Conservation (phyloP, 2,329 filamentous ascomycete genomes). For the Sphaerostilbella broomeana region DNA sequence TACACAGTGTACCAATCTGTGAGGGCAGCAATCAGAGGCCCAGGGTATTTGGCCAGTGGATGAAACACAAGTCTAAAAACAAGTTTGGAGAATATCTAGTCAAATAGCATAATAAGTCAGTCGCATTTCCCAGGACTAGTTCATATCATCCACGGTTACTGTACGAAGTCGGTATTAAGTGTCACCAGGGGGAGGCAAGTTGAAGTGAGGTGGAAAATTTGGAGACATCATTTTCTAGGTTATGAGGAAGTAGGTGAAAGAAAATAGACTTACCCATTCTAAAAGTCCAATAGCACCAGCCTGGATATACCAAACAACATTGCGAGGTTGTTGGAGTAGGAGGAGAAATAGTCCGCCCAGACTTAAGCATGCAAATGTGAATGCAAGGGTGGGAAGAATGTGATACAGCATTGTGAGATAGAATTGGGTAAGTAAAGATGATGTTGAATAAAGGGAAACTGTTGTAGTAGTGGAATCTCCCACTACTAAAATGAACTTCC, state of each 20-base stretch:
- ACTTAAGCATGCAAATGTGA: not conserved
- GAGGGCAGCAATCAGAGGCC: slow-evolving; percentile 16
- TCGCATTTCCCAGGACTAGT: not conserved
- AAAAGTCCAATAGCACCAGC: not conserved
- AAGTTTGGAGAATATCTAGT: not conserved
- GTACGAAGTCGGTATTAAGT: too few relatives aligned
- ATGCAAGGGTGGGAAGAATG: slow-evolving; percentile 4
- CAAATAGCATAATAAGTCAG: not conserved
- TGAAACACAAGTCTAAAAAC: slow-evolving; percentile 14
- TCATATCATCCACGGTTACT: too few relatives aligned
- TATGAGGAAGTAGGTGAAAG: too few relatives aligned
- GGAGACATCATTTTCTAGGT: too few relatives aligned
- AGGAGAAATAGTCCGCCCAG: not conserved
- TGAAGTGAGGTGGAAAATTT: too few relatives aligned
- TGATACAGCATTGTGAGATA: slow-evolving; percentile 2
- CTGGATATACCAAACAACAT: slow-evolving; percentile 1
- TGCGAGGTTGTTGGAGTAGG: slow-evolving; percentile 6
- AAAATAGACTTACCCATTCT: slow-evolving; percentile 10
- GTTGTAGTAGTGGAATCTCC: too few relatives aligned
- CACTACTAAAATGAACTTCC: too few relatives aligned
- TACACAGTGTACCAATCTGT: slow-evolving; percentile 9
- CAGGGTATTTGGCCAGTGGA: slow-evolving; percentile 16
- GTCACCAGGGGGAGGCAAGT: too few relatives aligned
- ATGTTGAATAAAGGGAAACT: too few relatives aligned
- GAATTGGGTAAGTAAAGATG: too few relatives aligned